Evolutionary conservation across 2,329 filamentous ascomycete species (phyloP), one percentile per base, ranked within the genome.

Genomic region (Fusarium falciforme): DNA sequence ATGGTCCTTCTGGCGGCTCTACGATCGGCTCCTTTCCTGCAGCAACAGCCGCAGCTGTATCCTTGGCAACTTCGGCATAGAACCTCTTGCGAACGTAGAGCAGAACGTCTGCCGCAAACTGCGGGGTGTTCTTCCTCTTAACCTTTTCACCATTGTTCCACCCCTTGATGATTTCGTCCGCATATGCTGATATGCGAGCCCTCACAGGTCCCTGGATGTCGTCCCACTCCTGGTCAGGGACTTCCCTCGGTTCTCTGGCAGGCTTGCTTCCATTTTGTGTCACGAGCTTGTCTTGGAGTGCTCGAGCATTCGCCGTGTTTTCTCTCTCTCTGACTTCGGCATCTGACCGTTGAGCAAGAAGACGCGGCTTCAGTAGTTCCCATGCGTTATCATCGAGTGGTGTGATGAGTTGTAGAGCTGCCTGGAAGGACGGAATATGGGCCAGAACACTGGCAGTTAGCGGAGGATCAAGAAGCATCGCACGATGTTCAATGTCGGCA

Each of bases 351-450:
- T 95, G 92, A 25, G 88, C 87, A 36, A 93, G 82, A 16, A 96
- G 84, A 68, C 91, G 90, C 58, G 91, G 90, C 76, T 91, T 90
- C 38, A 95, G 85, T 61, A 92, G 83, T 60, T 89, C 88, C 93
- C 93, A 96, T 5, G 91, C 89, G 64, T 86, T 84, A 68, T 94
- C 92, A 72, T 89, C 91, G 76, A 96, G 84, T 22, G 91, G 91
- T 27, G 89, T 87, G 11, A 89, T 89, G 40, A 94, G 92, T 72
- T 93, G 90, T 54, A 93, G 88, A 33, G 93, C 91, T 40, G 92
- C 92, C 78, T 92, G 90, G 80, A 94, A 96, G 1, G 93, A 91
- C 55, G 93, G 88, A 82, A 94, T 93, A 77, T 92, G 91, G 64
- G 88, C 87, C 66, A 95, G 85, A 47, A 93, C 85, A 73, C 86